phyloP scores from a whole-genome alignment of 78 protist species.

The Dictyostelium brefeldianum region DNA sequence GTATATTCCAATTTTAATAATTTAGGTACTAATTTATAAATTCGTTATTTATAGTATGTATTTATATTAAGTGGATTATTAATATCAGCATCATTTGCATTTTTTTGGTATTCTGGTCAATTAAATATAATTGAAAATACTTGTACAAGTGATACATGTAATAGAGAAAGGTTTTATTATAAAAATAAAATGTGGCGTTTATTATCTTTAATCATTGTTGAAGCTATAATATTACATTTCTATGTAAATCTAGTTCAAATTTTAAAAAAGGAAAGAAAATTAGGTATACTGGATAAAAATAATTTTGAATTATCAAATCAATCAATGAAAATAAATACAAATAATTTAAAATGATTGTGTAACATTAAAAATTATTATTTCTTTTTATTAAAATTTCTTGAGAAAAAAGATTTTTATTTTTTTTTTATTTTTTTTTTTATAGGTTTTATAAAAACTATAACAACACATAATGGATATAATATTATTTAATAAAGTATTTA shows the following conservation, averaged over 20 bases:
- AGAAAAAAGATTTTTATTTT: no score
- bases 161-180: neutral
- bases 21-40: no score
- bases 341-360: no score
- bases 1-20: no score
- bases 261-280: constrained; percentile 4
- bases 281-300: neutral
- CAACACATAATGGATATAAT: neutral
- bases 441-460: no score
- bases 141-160: neutral
- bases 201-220: neutral
- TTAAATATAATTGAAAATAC: constrained; percentile 3
- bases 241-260: neutral
- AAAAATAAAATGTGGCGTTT: neutral
- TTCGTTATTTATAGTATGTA: no score
- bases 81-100: constrained; percentile 9
- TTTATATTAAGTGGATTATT: neutral
- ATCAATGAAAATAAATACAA: no score
- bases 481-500: neutral
- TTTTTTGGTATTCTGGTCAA: constrained; percentile 21
- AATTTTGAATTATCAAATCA: no score
- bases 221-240: neutral
- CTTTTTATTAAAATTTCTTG: no score
- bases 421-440: no score
- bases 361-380: no score